Base-by-base conservation (phyloP, 2,329 filamentous ascomycete genomes). In the Fusarium poae region DNA sequence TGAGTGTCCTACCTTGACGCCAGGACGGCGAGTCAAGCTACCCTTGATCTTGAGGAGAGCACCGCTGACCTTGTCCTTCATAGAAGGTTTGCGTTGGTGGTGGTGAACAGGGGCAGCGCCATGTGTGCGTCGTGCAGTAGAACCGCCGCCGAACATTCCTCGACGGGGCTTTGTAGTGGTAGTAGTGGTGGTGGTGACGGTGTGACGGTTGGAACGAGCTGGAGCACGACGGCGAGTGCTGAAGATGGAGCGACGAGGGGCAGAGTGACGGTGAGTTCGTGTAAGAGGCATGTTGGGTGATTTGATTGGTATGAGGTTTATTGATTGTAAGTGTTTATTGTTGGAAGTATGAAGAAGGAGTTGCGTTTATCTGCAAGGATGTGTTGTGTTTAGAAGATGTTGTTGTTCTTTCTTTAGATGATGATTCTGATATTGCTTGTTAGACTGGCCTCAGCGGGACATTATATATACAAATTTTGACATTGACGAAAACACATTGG, bases 41-140 rank as follows among this genome's bases (percentile, higher is more conserved):
- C 92, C 92, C 78, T 88, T 89, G 67, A 95, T 79, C 82, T 87
- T 92, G 81, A 92, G 84, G 77, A 95, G 82, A 1, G 91, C 92
- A 20, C 92, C 92, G 50, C 86, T 89, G 72, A 95, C 85, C 80
- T 94, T 95, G 81, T 95, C 92, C 46, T 90, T 90, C 69, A 94
- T 82, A 39, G 85, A 87, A 5, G 88, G 85, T 73, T 89, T 88
- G 74, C 91, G 88, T 77, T 88, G 86, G 55, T 92, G 91, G 76
- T 91, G 89, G 65, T 88, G 85, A 18, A 82, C 80, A 4, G 62
- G 62, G 21, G 62, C 55, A 35, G 55, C 21, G 15, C 80, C 80
- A 9, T 80, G 81, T 2, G 78, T 73, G 5, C 75, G 68, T 46
- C 67, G 79, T 77, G 75, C 76, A 75, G 75, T 77, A 75, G 74